Base-by-base conservation (phyloP, 768 basidiomycete species). In the Leccinum subgranulosum region DNA sequence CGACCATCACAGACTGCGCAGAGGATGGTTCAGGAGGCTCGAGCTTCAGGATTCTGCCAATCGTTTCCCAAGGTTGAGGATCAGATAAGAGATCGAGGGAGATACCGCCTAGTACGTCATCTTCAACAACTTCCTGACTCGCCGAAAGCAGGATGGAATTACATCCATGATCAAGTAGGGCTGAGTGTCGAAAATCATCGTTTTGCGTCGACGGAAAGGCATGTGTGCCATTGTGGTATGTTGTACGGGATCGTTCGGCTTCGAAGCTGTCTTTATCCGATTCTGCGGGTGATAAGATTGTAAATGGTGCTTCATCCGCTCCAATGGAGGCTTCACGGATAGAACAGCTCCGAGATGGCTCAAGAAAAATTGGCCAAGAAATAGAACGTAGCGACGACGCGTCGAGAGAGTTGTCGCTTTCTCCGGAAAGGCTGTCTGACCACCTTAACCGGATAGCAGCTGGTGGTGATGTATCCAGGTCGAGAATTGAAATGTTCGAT, bases 1-100 rank as follows among this genome's bases (percentile, higher is more conserved):
- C 4, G 36, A 72, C 27, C 36, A 53, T 28, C 17, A 51, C 28
- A 19, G 48, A 31, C 9, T 43, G 58, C 1, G 11, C 25, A n/a
- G 39, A 15, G 10, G 41, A 45, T 52, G 36, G 43, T 36, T 49
- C 31, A 3, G 46, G 27, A 55, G 53, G 51, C 27, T 56, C 3
- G 43, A 71, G 60, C n/a, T 61, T 53, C 21, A 71, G 49, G 3
- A 73, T 68, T 27, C 28, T 66, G 27, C 63, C 64, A n/a, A 72
- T 73, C 21, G 70, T 66, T 48, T 64, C 62, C 70, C 70, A 72
- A 14, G 70, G 70, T 49, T 68, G 60, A 5, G 70, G 70, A 54
- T 72, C 70, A n/a, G 64, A 61, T 27, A 71, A 56, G 56, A 73
- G 63, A 56, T 71, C 59, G 17, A 73, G 50, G 21, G 60, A 59